phyloP scores from a whole-genome alignment of 2,329 filamentous ascomycete species.

The Coccinonectria pachysandricola region DNA sequence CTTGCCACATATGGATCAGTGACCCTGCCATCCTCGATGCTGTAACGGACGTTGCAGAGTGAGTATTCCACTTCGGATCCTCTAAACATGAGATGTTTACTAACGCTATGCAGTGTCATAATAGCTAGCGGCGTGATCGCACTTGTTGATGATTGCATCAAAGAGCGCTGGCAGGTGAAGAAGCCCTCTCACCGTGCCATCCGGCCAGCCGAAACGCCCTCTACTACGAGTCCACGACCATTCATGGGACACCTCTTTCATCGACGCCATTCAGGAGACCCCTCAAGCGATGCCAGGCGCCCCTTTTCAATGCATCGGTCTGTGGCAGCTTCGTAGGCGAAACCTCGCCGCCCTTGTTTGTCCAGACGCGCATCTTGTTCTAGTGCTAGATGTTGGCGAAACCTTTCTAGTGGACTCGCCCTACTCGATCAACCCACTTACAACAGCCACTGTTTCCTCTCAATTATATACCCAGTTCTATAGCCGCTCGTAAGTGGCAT shows the following conservation, averaged over 20 bases:
- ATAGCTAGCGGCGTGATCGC: slow-evolving; percentile 82
- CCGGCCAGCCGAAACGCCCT: slow-evolving; percentile 11
- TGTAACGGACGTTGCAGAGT: slow-evolving; percentile 79
- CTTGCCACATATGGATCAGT: slow-evolving; percentile 83
- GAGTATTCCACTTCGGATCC: slow-evolving; percentile 25
- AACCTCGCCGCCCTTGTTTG: slow-evolving; percentile 1
- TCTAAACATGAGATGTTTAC: too few species aligned
- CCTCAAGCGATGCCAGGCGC: slow-evolving; percentile 22
- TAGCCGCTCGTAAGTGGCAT: too few species aligned
- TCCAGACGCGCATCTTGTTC: too few species aligned
- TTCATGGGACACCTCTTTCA: slow-evolving; percentile 32
- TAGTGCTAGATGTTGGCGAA: too few species aligned
- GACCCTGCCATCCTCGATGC: slow-evolving; percentile 60
- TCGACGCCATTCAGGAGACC: slow-evolving; percentile 30
- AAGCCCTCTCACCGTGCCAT: slow-evolving; percentile 24
- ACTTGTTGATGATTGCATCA: slow-evolving; percentile 86
- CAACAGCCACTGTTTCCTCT: too few species aligned
- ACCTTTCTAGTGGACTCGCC: too few species aligned
- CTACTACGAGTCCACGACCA: slow-evolving; percentile 17
- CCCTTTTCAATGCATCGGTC: slow-evolving; percentile 25
- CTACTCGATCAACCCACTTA: too few species aligned
- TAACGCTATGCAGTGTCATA: slow-evolving; percentile 61
- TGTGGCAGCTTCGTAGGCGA: slow-evolving; percentile 26
- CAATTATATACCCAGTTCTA: too few species aligned
- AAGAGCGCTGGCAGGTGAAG: slow-evolving; percentile 55